Evolutionary conservation across 768 basidiomycete genomes (phyloP).

Genomic region (Polyporus arcularius): DNA sequence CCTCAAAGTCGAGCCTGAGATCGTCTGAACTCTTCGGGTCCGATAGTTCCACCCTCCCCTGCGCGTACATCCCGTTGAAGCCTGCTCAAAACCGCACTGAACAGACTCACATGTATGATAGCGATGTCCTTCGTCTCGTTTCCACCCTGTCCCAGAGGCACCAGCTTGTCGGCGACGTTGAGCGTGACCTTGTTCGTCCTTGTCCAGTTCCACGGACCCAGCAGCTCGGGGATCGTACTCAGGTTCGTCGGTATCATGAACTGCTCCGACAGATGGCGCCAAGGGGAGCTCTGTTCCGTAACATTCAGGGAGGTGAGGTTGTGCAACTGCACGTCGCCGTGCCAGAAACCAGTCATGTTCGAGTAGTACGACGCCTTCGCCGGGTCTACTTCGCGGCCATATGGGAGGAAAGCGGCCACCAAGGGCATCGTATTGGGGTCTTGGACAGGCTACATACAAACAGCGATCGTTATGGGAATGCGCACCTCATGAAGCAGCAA

Average conservation of each 20-base stretch:
- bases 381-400: slow-evolving; percentile 7
- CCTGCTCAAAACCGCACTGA: neutral
- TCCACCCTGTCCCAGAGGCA: slow-evolving; percentile 20
- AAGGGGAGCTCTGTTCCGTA: slow-evolving; percentile 40
- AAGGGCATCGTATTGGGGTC: slow-evolving; percentile 6
- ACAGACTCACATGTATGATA: slow-evolving; percentile 60
- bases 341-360: slow-evolving; percentile 81
- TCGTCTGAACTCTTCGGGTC: slow-evolving; percentile 55
- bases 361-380: slow-evolving; percentile 28
- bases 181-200: slow-evolving; percentile 61
- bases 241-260: slow-evolving; percentile 57
- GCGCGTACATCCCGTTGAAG: neutral
- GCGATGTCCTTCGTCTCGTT: slow-evolving; percentile 46
- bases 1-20: slow-evolving; percentile 72
- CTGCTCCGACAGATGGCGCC: slow-evolving; percentile 51
- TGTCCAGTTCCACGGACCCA: slow-evolving; percentile 74
- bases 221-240: slow-evolving; percentile 47
- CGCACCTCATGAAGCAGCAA: too few species aligned
- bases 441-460: neutral
- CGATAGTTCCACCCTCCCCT: slow-evolving; percentile 77
- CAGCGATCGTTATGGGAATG: neutral
- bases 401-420: neutral
- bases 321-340: slow-evolving; percentile 58
- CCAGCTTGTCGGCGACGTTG: slow-evolving; percentile 64
- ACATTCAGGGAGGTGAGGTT: slow-evolving; percentile 58